A percentile compares a stretch with the other conserved stretches of the same genome.
Evolutionary conservation across 106 monocot species (phyloP).

Genomic region (Acanthochlamys bracteata): DNA sequence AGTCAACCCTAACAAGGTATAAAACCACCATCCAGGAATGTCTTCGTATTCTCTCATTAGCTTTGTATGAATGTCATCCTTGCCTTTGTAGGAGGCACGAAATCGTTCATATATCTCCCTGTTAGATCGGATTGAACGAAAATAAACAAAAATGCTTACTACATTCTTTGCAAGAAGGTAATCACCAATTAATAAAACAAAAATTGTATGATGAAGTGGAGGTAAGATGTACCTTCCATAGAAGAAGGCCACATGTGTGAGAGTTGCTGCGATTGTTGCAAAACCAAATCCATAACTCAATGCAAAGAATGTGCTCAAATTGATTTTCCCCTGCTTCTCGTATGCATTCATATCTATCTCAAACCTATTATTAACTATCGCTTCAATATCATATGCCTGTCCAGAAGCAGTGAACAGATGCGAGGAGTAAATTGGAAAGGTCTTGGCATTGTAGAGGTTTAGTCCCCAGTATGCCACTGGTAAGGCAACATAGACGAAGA

Average conservation of each 20-base stretch:
- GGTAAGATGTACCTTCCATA: constrained; percentile 57
- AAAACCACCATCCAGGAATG: constrained; percentile 89
- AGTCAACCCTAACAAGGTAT: constrained; percentile 33
- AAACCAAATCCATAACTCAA: constrained; percentile 74
- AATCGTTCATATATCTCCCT: constrained; percentile 79
- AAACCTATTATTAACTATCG: constrained; percentile 71
- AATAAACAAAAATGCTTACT: too few relatives aligned
- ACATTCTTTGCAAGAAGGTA: too few relatives aligned
- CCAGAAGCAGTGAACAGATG: constrained; percentile 50
- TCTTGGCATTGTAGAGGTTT: constrained; percentile 64
- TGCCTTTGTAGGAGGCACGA: constrained; percentile 60
- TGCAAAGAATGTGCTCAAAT: constrained; percentile 81
- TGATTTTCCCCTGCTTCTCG: constrained; percentile 47
- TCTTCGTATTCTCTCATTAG: constrained; percentile 80
- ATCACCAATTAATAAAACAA: too few relatives aligned
- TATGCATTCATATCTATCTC: constrained; percentile 69
- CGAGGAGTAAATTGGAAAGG: constrained; percentile 84
- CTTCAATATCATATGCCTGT: constrained; percentile 38
- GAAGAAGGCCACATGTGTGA: constrained; percentile 77
- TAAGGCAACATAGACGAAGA: constrained; percentile 46
- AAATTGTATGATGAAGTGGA: too few relatives aligned
- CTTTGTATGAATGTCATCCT: constrained; percentile 80
- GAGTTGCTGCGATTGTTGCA: constrained; percentile 75
- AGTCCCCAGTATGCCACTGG: constrained; percentile 70
- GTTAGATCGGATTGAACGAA: too few relatives aligned